Evolutionary conservation across 2,329 filamentous ascomycete species (phyloP), one percentile per base, ranked within the genome.

Genomic region (Erysiphe neolycopersici): DNA sequence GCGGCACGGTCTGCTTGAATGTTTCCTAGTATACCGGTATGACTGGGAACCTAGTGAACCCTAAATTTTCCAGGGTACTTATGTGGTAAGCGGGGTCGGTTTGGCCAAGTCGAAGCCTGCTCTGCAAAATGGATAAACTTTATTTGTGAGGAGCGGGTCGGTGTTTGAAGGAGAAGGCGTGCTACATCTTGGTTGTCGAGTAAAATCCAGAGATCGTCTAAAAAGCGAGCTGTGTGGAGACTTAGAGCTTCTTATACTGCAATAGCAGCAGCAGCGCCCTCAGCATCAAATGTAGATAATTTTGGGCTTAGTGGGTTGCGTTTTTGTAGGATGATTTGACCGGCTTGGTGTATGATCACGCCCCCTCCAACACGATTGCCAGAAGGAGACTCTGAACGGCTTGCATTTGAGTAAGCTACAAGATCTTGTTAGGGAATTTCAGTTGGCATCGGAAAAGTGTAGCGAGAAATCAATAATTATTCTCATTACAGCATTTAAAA

Each of bases 401-500:
- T n/a, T 36, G 35, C 35, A 30, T 29, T 30, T 22, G 41, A 11
- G 22, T 35, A 22, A 13, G 30, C 41, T 16, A 42, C 31, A 12
- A 42, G 41, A 22, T 42, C 41, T 22, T 42, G 41, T 30, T n/a
- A 42, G 4, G 41, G 41, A 35, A 35, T 35, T 22, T 35, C 41
- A 11, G 16, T 19, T 5, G 30, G 18, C 4, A 6, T 16, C 10
- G 14, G 17, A 22, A 42, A 33, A n/a, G 41, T 8, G 22, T n/a
- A 35, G 9, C 16, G 11, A 30, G 29, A 9, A 10, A n/a, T n/a
- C n/a, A n/a, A n/a, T n/a, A n/a, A n/a, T n/a, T n/a, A n/a, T n/a
- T n/a, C n/a, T n/a, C n/a, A n/a, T n/a, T n/a, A n/a, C n/a, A n/a
- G n/a, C n/a, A n/a, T n/a, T n/a, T n/a, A n/a, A n/a, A n/a, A n/a